Base-by-base conservation (phyloP, 1,139 yeast genomes). In the Magnusiomyces tetraspermus region DNA sequence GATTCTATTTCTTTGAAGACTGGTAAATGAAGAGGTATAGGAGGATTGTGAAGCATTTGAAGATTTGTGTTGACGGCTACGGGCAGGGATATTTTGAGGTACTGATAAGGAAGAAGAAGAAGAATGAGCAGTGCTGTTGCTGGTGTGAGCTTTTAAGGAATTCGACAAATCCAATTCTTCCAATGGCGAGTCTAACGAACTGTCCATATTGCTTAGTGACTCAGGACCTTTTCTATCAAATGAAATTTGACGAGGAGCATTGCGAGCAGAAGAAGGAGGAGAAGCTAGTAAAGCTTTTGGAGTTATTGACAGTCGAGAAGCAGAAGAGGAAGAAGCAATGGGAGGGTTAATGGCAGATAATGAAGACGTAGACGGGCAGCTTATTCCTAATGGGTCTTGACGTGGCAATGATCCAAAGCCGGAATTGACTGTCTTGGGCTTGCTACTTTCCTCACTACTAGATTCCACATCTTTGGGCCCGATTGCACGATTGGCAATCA, bases 1-100 rank as follows among this genome's bases (percentile, higher is more conserved):
- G 10, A 54, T 50, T 17, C 54, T 36, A 21, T 54, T 54, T 15
- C 54, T 46, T 36, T 54, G 56, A 19, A 54, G 28, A 42, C 56
- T 54, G 1, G 54, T 49, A 41, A 49, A 49, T 3, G 51, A 47
- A 3, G 49, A 47, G 1, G 49, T 23, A 26, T 47, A 47, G n/a
- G 49, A 47, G 15, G 49, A 46, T 10, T 28, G 49, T 24, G 49
- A 47, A 24, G 22, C 23, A 21, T 37, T 47, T 6, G 49, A 47
- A 15, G 49, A 47, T 38, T 47, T 47, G 8, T 40, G 49, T 11
- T 33, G 11, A 24, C 36, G 28, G 26, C 17, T 38, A 2, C 33
- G 31, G n/a, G 23, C 19, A 3, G 42, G 43, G 13, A 26, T 38
- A 19, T 38, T 47, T 24, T 47, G 49, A 17, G 46, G 33, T 24